Evolutionary conservation across 306 rosid species (phyloP), one percentile per base, ranked within the genome.

Genomic region (Carpinus fangiana): DNA sequence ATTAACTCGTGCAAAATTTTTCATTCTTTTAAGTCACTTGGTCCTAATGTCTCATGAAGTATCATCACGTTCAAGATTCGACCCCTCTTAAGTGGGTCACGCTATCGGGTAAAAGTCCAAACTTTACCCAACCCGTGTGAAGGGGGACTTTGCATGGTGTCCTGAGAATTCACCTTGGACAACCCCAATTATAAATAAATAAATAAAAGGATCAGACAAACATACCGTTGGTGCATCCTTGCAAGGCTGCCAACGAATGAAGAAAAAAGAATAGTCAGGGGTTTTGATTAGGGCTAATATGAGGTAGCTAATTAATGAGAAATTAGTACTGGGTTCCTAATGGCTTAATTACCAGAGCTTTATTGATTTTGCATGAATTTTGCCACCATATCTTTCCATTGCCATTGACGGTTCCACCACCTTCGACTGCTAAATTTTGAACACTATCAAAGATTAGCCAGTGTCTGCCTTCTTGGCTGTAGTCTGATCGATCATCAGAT

Each of bases 301-400:
- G 9, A 66, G 5, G 2, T 16, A 51, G 52, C 9, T 5, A 21
- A 17, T 48, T 34, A 16, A 20, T 17, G 50, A 38, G 23, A 66
- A 66, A 36, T 8, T 3, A 31, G 2, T 31, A 3, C 16, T 3
- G 4, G 36, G 51, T 26, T 48, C 45, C 2, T 61, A 69, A 70
- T 9, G 46, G 79, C 81, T 83, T 84, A 23, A 23, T 23, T 23
- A 92, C 96, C 3, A 6, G 71, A n/a, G 78, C 69, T 70, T 84
- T 84, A 61, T 82, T 79, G 61, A 69, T 83, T 81, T 87, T 87
- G 90, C 98, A 93, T 26, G 98, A 91, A 71, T 86, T 87, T 77
- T 87, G 2, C 98, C 98, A 93, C 98, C 98, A 93, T 9, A 77
- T 65, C n/a, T 87, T 64, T 26, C 98, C 98, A 45, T 90, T 91